These are phyloP conservation scores for Haplosporangium gracile DNA, from an alignment of 192 early-diverging fungal species.

Conservation along the genomic window DNA sequence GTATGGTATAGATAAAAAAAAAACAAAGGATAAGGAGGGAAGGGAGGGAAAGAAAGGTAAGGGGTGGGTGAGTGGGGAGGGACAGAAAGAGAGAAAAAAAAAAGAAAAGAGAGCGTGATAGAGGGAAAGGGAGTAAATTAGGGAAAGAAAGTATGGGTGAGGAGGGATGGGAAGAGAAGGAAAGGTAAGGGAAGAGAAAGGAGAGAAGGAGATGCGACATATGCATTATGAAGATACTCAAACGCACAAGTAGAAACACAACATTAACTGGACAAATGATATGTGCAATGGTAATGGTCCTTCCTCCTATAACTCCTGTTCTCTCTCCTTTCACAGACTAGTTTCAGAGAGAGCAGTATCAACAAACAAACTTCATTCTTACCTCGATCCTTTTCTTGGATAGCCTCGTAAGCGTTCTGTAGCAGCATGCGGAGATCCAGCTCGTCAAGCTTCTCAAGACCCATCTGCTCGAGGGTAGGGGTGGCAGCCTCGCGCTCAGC, in stretches of 20 bases:
- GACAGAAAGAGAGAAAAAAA: background rate
- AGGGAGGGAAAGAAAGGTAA: background rate
- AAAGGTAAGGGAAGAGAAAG: background rate
- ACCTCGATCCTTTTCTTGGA: slow-evolving; percentile 54
- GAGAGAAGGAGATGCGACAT: background rate
- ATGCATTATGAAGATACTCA: background rate
- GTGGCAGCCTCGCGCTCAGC: slow-evolving; percentile 10
- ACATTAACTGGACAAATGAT: background rate
- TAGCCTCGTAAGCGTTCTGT: slow-evolving; percentile 27
- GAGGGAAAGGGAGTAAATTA: slow-evolving; percentile 11
- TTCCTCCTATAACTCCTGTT: background rate
- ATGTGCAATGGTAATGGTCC: no score
- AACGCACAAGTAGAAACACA: slow-evolving; percentile 6
- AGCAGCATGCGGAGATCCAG: slow-evolving; percentile 35
- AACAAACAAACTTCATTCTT: background rate
- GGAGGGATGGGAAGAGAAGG: background rate
- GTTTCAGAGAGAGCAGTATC: background rate
- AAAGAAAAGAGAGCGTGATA: background rate
- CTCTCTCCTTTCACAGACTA: background rate
- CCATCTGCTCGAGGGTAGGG: slow-evolving; percentile 29
- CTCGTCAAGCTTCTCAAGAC: slow-evolving; percentile 23
- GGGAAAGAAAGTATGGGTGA: slow-evolving; percentile 5
- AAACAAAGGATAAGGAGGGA: background rate
- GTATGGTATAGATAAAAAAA: background rate
- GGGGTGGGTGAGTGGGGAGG: background rate